These are phyloP conservation scores for Glomus cerebriforme DNA, from an alignment of 192 early-diverging fungal species.

Conservation along the genomic window DNA sequence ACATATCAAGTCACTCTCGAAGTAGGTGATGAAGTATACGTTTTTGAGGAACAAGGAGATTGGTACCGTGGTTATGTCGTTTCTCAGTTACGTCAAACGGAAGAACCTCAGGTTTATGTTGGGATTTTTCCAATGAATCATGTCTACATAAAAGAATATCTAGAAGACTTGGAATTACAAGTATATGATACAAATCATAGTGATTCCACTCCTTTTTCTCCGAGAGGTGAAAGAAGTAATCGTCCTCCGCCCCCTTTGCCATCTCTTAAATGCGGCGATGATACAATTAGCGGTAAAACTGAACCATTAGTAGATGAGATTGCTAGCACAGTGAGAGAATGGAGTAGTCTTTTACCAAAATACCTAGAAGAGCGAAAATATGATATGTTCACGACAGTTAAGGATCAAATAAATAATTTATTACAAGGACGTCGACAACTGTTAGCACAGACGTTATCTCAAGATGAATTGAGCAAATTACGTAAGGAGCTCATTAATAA, in stretches of 20 bases:
- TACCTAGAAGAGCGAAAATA: slow-evolving; percentile 60
- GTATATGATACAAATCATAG: neutral
- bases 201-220: neutral
- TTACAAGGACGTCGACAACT: slow-evolving; percentile 64
- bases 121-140: slow-evolving; percentile 60
- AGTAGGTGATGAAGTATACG: slow-evolving; percentile 60
- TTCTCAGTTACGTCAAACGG: slow-evolving; percentile 41
- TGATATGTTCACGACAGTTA: slow-evolving; percentile 50
- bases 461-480: slow-evolving; percentile 58
- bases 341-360: slow-evolving; percentile 53
- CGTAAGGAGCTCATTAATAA: slow-evolving; percentile 53
- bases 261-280: slow-evolving; percentile 47
- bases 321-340: slow-evolving; percentile 62
- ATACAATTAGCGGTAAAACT: slow-evolving; percentile 51
- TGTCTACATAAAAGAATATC: slow-evolving; percentile 52
- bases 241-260: slow-evolving; percentile 44
- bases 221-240: neutral
- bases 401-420: slow-evolving; percentile 58
- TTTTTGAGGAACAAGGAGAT: slow-evolving; percentile 56
- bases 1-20: slow-evolving; percentile 38
- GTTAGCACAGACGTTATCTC: slow-evolving; percentile 58
- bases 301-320: slow-evolving; percentile 73
- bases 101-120: slow-evolving; percentile 44
- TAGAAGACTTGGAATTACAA: slow-evolving; percentile 32
- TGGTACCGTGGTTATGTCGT: slow-evolving; percentile 69